Evolutionary conservation across 495 filamentous ascomycete species (phyloP), one percentile per base, ranked within the genome.

Genomic region (Penicillium alfredii): DNA sequence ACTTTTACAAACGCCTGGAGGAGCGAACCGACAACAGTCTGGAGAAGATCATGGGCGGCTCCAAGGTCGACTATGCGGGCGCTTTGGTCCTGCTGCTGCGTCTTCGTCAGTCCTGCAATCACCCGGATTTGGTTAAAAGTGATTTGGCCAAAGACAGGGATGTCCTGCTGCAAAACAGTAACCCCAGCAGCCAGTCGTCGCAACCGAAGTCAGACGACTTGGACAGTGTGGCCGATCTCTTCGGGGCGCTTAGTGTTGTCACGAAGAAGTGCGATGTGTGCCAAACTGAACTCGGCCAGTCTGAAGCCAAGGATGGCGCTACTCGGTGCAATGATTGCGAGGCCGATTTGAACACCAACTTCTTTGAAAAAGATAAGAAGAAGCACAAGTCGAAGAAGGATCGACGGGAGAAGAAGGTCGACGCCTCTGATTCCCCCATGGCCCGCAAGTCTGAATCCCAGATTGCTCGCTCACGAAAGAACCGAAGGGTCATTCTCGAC

Each of bases 61-160:
- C 65, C 4, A 83, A 84, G 48, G 56, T 82, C 15, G 84, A 83
- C 54, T 89, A 89, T 61, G 82, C 84, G 13, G 80, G 79, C 43
- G 92, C 92, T 12, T 78, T 98, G 48, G 85, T 94, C 8, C 61
- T 98, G 42, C 73, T 98, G 9, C 65, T 98, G 41, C 81, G 92
- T 30, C 69, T 98, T 39, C 76, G 90, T 33, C 90, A 97, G 59
- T 82, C 86, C 22, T 98, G 92, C 62, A 94, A 98, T 53, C 92
- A 98, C 60, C 86, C 88, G 0, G 76, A 87, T 33, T 67, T 98
- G 35, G 78, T 94, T 33, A 87, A 82, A 40, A 79, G 80, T 31
- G 89, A 86, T 48, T 68, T 95, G 30, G 82, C 80, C 16, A 86
- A 85, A 44, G 90, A 98, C 51, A 84, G 81, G 43, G 92, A 97